Percentiles rank a stretch among this genome's conserved stretches.
These are phyloP conservation scores for Gossypium mustelinum DNA, from an alignment of 345 rosid genomes.

Conservation along the genomic window DNA sequence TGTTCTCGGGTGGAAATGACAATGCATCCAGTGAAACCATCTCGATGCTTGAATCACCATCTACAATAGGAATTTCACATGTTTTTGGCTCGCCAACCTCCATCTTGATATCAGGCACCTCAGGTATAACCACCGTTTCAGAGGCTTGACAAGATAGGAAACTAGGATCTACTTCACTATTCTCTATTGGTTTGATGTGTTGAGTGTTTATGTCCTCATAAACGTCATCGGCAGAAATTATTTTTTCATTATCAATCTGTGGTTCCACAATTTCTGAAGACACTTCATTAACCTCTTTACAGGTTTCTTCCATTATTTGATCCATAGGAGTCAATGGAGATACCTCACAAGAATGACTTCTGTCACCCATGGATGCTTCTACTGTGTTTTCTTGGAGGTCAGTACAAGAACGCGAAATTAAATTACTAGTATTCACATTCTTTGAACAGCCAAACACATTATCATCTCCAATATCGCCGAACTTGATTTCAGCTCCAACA, in stretches of 20 bases:
- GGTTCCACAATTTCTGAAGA: conserved; percentile 25
- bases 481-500: conserved; percentile 32
- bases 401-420: conserved; percentile 21
- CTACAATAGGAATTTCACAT: conserved; percentile 20
- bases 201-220: conserved; percentile 23
- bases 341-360: conserved; percentile 12
- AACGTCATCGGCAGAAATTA: conserved; percentile 21
- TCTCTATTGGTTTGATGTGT: conserved; percentile 16
- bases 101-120: conserved; percentile 21
- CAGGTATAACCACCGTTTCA: conserved; percentile 18
- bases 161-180: conserved; percentile 20
- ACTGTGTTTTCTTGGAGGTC: conserved; percentile 18
- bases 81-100: conserved; percentile 23
- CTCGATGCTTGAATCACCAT: conserved; percentile 17
- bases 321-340: conserved; percentile 23
- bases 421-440: conserved; percentile 21
- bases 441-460: conserved; percentile 27
- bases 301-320: conserved; percentile 23
- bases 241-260: conserved; percentile 10
- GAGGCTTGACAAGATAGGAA: conserved; percentile 26
- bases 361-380: conserved; percentile 20
- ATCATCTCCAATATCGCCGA: conserved; percentile 27
- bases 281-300: conserved; percentile 23
- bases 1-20: conserved; percentile 23
- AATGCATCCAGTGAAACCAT: conserved; percentile 21